phyloP scores from a whole-genome alignment of 2,329 filamentous ascomycete species.

The Penicillium thymicola region DNA sequence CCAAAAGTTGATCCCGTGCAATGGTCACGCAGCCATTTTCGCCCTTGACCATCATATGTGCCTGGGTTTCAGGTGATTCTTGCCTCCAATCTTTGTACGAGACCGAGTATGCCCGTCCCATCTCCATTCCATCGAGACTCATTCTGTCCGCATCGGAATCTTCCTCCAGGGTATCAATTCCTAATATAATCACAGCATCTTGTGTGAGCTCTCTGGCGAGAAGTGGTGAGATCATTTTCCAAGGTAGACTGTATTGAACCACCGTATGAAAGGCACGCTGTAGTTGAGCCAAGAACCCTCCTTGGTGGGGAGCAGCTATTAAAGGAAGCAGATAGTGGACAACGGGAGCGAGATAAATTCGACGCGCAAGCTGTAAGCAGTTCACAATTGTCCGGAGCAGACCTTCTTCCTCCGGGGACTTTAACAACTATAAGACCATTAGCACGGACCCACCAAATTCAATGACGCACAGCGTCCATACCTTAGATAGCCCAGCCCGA shows the following conservation, averaged over 20 bases:
- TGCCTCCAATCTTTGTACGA: constrained; percentile 40
- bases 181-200: constrained; percentile 43
- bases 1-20: constrained; percentile 35
- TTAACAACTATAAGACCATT: constrained; percentile 24
- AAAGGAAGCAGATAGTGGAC: constrained; percentile 34
- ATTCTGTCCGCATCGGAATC: constrained; percentile 18
- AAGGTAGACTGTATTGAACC: constrained; percentile 48
- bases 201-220: constrained; percentile 46
- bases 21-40: constrained; percentile 28
- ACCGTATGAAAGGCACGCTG: constrained; percentile 46
- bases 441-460: neutral
- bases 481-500: constrained; percentile 32
- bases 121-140: constrained; percentile 36
- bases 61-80: constrained; percentile 25
- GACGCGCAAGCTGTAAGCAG: constrained; percentile 36
- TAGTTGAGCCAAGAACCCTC: constrained; percentile 36
- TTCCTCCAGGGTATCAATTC: constrained; percentile 33
- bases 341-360: constrained; percentile 38
- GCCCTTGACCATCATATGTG: constrained; percentile 34
- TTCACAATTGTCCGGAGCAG: constrained; percentile 33
- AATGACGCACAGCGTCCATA: constrained; percentile 16
- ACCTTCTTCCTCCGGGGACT: constrained; percentile 21
- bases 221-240: constrained; percentile 41
- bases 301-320: constrained; percentile 26
- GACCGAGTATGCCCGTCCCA: constrained; percentile 36